Evolutionary conservation across 1,284 basidiomycete species (phyloP), one percentile per base, ranked within the genome.

Genomic region (Trichosporon faecale): DNA sequence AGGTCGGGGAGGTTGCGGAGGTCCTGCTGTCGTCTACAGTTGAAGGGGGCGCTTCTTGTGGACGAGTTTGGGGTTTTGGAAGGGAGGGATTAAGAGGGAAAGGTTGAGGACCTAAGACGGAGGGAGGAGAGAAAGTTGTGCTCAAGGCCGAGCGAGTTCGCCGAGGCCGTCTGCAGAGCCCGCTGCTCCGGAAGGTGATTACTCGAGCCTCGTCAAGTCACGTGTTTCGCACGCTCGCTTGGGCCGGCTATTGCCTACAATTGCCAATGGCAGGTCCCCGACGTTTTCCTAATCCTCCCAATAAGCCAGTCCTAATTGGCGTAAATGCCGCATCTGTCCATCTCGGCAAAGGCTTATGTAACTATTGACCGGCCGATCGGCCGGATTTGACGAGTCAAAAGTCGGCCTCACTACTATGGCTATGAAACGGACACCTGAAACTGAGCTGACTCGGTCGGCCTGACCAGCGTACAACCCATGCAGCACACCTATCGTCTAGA

Each of bases 101-200:
- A 18, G 57, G 57, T 61, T n/a, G 57, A 31, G 29, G 29, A 31
- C 57, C 27, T 61, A 31, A 61, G 27, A 61, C 57, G 57, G 57
- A 61, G 55, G 27, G 57, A 61, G 29, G 57, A 61, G 55, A 60
- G 57, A 61, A 61, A 61, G 57, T 33, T 61, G 31, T 33, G 49
- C 57, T 33, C 8, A 18, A 61, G 29, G 57, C 57, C 57, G 57
- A 61, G 57, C 23, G 18, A 60, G 57, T 61, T 61, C 57, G 57
- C 57, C 57, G 57, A 61, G 57, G 55, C 57, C 57, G 31, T 57
- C 49, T 23, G 49, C 49, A 11, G 49, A 29, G 31, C 14, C 49
- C 11, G 49, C 49, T 3, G 49, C 49, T 52, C 49, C 49, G 49
- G 49, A 6, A 52, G 49, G 49, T 52, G 49, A 52, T 52, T 52